Evolutionary conservation across 495 filamentous ascomycete species (phyloP).

Genomic region (Pseudomonodictys pantanalensis): DNA sequence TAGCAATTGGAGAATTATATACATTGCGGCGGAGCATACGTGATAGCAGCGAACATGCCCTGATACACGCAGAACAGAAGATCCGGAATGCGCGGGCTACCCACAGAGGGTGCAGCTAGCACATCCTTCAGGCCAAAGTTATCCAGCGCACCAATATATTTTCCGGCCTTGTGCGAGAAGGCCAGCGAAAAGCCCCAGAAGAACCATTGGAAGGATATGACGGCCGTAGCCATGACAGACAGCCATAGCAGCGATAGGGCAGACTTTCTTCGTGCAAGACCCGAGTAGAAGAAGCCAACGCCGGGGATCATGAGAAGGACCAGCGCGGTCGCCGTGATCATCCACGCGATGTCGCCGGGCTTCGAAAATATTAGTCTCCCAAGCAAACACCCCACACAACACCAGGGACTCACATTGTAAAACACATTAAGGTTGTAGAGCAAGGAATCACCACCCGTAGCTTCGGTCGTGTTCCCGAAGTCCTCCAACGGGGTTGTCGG

Average conservation of each 20-base stretch:
- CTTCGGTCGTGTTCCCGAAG: slow-evolving; percentile 58
- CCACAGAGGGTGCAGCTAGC: slow-evolving; percentile 77
- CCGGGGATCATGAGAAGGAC: slow-evolving; percentile 98
- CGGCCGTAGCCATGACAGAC: slow-evolving; percentile 89
- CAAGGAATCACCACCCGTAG: slow-evolving; percentile 71
- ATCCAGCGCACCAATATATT: slow-evolving; percentile 76
- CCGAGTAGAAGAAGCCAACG: slow-evolving; percentile 98
- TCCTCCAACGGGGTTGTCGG: slow-evolving; percentile 27
- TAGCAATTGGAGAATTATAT: background rate
- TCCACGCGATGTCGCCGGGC: slow-evolving; percentile 89
- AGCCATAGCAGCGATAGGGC: slow-evolving; percentile 94
- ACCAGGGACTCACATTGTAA: slow-evolving; percentile 48
- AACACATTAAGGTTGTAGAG: slow-evolving; percentile 73
- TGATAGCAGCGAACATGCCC: slow-evolving; percentile 97
- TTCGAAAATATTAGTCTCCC: slow-evolving; percentile 38
- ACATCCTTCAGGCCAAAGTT: slow-evolving; percentile 87
- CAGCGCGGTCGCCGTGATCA: slow-evolving; percentile 81
- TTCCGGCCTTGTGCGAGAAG: slow-evolving; percentile 81
- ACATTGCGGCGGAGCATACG: slow-evolving; percentile 52
- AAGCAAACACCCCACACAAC: background rate
- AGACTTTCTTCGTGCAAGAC: slow-evolving; percentile 93
- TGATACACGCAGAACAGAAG: slow-evolving; percentile 91
- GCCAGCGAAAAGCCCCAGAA: slow-evolving; percentile 97
- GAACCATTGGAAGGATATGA: slow-evolving; percentile 97
- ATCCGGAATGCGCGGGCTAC: slow-evolving; percentile 77